phyloP scores from a whole-genome alignment of 345 rosid species.

The Citrus maxima region DNA sequence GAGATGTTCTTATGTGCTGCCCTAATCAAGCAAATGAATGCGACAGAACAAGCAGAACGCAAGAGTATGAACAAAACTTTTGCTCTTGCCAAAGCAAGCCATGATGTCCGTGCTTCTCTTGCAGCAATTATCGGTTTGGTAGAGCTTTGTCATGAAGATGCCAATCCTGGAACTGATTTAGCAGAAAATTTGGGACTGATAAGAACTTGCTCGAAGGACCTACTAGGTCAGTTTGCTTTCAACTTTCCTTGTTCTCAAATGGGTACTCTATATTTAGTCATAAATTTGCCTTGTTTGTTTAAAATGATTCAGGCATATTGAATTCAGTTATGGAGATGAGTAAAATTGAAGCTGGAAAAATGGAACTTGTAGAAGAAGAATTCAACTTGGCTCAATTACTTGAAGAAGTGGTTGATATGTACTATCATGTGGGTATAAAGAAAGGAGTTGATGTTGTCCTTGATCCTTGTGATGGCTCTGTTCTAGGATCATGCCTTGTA shows the following conservation, averaged over 20 bases:
- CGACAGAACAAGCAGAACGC: constrained; percentile 51
- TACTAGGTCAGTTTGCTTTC: constrained; percentile 16
- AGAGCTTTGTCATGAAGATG: constrained; percentile 17
- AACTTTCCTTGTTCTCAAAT: background rate
- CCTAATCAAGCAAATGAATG: constrained; percentile 38
- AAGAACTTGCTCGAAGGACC: constrained; percentile 21
- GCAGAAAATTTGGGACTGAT: constrained; percentile 19
- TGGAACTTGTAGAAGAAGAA: constrained; percentile 24
- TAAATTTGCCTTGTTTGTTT: background rate
- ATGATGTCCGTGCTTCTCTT: constrained; percentile 25
- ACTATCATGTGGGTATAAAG: constrained; percentile 25
- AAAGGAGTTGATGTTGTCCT: constrained; percentile 32
- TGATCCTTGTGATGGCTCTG: constrained; percentile 33
- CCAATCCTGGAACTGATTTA: constrained; percentile 10
- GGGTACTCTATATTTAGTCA: too few species aligned
- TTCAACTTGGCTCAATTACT: constrained; percentile 32
- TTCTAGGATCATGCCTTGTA: constrained; percentile 21
- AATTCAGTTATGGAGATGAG: constrained; percentile 35
- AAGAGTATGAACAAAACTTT: constrained; percentile 42
- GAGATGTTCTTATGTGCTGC: constrained; percentile 41
- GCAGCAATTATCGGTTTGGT: constrained; percentile 21
- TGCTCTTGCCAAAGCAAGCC: constrained; percentile 29
- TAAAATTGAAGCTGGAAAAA: constrained; percentile 36
- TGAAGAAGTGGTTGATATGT: constrained; percentile 34
- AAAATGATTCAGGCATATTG: constrained; percentile 23